phyloP scores from a whole-genome alignment of 1,284 basidiomycete genomes.

The Sporisorium reilianum region DNA sequence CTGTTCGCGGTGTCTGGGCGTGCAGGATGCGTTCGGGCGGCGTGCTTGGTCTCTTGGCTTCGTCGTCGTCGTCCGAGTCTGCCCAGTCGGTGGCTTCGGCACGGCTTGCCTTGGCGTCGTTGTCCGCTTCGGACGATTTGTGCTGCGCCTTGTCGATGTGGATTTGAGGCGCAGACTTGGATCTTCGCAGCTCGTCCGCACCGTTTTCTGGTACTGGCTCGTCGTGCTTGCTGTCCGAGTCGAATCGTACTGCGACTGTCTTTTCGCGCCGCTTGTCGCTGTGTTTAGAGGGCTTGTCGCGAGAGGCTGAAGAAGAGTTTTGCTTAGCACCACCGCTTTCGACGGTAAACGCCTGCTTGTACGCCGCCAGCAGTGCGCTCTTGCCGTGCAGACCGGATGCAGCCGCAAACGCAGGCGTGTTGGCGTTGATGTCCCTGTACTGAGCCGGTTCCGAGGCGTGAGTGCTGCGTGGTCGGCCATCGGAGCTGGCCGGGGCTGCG shows the following conservation, averaged over 20 bases:
- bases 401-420: slow-evolving; percentile 18
- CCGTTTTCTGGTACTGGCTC: background rate
- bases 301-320: slow-evolving; percentile 5
- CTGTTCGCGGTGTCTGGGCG: slow-evolving; percentile 27
- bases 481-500: background rate
- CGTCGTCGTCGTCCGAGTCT: slow-evolving; percentile 10
- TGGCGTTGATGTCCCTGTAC: slow-evolving; percentile 22
- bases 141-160: slow-evolving; percentile 7
- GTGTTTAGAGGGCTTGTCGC: slow-evolving; percentile 21
- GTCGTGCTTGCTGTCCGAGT: slow-evolving; percentile 2
- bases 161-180: slow-evolving; percentile 33
- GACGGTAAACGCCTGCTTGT: slow-evolving; percentile 39
- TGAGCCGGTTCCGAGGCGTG: slow-evolving; percentile 1
- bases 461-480: slow-evolving; percentile 5
- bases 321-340: slow-evolving; percentile 6
- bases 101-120: background rate
- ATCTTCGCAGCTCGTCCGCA: slow-evolving; percentile 13
- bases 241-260: slow-evolving; percentile 42
- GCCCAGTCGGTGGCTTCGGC: background rate
- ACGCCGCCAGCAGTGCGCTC: slow-evolving; percentile 33
- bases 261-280: slow-evolving; percentile 37
- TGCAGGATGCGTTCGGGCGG: slow-evolving; percentile 21
- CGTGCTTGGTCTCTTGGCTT: slow-evolving; percentile 11
- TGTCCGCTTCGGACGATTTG: background rate
- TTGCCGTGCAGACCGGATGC: slow-evolving; percentile 38